Evolutionary conservation across 352 stramenopile species (phyloP).

Genomic region (Albugo candida): DNA sequence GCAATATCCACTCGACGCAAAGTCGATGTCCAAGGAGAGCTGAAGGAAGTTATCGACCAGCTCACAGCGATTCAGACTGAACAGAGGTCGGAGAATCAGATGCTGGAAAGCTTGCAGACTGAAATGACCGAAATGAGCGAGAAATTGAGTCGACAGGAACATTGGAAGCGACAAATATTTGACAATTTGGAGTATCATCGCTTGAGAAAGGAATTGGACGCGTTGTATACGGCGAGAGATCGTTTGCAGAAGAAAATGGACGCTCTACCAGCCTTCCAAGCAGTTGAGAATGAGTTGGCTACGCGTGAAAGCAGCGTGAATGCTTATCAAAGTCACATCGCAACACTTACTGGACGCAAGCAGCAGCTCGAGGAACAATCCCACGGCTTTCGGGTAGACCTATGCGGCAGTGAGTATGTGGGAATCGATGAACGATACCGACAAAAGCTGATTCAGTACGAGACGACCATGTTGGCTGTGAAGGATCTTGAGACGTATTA

Average conservation of each 20-base stretch:
- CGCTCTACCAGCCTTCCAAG: constrained; percentile 21
- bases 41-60: constrained; percentile 21
- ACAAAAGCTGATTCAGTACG: constrained; percentile 87
- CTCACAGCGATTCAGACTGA: constrained; percentile 21
- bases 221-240: constrained; percentile 16
- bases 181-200: constrained; percentile 60
- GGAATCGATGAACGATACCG: constrained; percentile 89
- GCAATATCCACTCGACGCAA: constrained; percentile 15
- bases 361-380: constrained; percentile 31
- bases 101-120: constrained; percentile 23
- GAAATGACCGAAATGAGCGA: constrained; percentile 20
- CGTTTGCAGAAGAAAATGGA: constrained; percentile 25
- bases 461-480: constrained; percentile 92
- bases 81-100: constrained; percentile 18
- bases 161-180: constrained; percentile 42
- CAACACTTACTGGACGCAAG: constrained; percentile 25
- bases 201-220: constrained; percentile 25
- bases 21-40: constrained; percentile 14
- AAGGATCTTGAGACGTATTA: constrained; percentile 96
- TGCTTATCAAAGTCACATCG: neutral
- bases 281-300: constrained; percentile 24
- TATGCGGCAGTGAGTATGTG: constrained; percentile 58
- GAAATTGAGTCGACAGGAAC: constrained; percentile 28
- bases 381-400: constrained; percentile 35
- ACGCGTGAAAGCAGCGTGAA: too few species aligned